Evolutionary conservation across 2,329 filamentous ascomycete genomes (phyloP).

Genomic region (Talaromyces marneffei): DNA sequence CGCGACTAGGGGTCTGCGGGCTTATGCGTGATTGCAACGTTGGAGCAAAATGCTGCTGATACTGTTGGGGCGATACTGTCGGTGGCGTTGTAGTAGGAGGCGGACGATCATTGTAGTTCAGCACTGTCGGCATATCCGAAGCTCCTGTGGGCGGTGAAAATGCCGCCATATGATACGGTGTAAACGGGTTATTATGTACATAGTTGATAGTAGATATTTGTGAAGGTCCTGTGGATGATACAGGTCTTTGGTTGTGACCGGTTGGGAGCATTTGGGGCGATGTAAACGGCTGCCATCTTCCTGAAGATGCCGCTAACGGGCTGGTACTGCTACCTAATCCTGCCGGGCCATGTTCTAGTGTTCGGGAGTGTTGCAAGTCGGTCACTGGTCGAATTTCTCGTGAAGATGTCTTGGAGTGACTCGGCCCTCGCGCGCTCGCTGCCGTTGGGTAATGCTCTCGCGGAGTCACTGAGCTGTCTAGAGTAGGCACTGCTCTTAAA

Average conservation of each 20-base stretch:
- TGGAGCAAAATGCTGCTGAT: conserved; percentile 23
- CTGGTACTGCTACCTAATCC: conserved; percentile 19
- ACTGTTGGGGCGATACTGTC: conserved; percentile 30
- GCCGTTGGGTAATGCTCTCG: conserved; percentile 23
- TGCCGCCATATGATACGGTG: conserved; percentile 8
- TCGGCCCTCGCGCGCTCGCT: conserved; percentile 20
- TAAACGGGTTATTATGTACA: conserved; percentile 7
- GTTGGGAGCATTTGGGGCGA: conserved; percentile 25
- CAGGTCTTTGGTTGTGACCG: conserved; percentile 25
- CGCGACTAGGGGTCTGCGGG: conserved; percentile 22
- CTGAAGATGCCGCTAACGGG: conserved; percentile 22
- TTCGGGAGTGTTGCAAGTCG: conserved; percentile 28
- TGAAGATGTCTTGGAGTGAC: conserved; percentile 33
- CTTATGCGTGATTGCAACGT: conserved; percentile 26
- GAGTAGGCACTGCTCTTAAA: conserved; percentile 26
- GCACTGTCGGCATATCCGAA: conserved; percentile 24
- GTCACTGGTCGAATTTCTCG: conserved; percentile 35
- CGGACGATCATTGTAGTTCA: conserved; percentile 25
- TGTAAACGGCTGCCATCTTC: conserved; percentile 29
- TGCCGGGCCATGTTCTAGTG: conserved; percentile 15
- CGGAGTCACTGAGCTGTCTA: conserved; percentile 23
- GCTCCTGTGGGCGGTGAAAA: conserved; percentile 24
- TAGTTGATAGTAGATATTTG: conserved; percentile 18
- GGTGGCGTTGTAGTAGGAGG: conserved; percentile 20
- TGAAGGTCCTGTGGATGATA: conserved; percentile 29